Base-by-base conservation (phyloP, 2,329 filamentous ascomycete genomes). In the Knufia petricola region DNA sequence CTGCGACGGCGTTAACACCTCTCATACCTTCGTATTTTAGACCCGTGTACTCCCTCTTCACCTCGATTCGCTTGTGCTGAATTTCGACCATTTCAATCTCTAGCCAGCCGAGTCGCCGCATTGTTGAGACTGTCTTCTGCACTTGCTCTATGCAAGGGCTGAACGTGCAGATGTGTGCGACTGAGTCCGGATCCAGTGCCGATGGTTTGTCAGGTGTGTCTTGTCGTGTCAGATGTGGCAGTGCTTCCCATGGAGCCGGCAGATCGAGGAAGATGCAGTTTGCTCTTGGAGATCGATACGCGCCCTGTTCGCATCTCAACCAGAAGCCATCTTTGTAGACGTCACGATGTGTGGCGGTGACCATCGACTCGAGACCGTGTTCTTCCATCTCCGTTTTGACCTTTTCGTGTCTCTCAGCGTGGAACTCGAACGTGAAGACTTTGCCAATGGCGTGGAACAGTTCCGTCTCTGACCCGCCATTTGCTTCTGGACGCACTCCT, bases 141-240 rank as follows among this genome's bases (percentile, higher is more conserved):
- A 94, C 90, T 69, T 98, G 92, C 67, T 98, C 92, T 56, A 98
- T 94, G 66, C 92, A 98, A 0, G 92, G 92, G 1, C 85, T 94
- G 69, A 98, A 98, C 0, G 88, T 94, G 70, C 92, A 98, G 48
- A 98, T 77, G 61, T 92, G 77, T 1, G 83, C 79, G 3, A 84
- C 76, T 36, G 78, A 75, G n/a, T 75, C 74, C 0, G 86, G 81
- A 56, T 92, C 82, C 9, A 96, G 73, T 0, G 78, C 74, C 1
- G 76, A 75, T 0, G 55, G 53, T 3, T 63, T 63, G 3, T 62
- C 58, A 3, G 59, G 48, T 1, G 21, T 24, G 8, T 63, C 58
- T 19, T 63, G 56, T 26, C 71, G 68, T 17, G 67, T 66, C 7
- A 74, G 63, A 50, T 73, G 69, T 46, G 67, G 69, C 21, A 74